These are phyloP conservation scores for Cryphonectria japonica DNA, from an alignment of 2,329 filamentous ascomycete species.

Conservation along the genomic window DNA sequence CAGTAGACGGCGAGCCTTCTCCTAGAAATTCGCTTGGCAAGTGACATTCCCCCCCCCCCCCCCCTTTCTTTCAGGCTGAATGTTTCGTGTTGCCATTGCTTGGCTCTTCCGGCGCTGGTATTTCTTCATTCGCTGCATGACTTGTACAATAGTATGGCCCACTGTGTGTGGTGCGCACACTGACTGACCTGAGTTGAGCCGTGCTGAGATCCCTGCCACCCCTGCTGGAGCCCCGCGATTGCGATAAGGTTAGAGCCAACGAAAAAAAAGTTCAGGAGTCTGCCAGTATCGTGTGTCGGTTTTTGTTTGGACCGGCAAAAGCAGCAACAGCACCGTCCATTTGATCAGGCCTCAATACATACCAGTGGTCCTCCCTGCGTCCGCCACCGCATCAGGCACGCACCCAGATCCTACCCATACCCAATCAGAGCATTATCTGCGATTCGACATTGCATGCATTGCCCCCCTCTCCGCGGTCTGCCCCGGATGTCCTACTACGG, in stretches of 20 bases:
- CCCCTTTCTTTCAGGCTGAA: not conserved
- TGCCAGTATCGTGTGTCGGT: slow-evolving; percentile 11
- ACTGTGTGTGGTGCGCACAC: not conserved
- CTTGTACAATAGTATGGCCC: not conserved
- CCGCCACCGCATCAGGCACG: slow-evolving; percentile 7
- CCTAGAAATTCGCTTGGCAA: not conserved
- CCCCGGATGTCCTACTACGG: slow-evolving; percentile 9
- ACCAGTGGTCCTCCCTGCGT: slow-evolving; percentile 16
- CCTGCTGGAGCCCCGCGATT: slow-evolving; percentile 26
- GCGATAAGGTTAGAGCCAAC: slow-evolving; percentile 17
- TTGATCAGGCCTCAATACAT: slow-evolving; percentile 26
- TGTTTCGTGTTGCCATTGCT: not conserved
- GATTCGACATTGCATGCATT: slow-evolving; percentile 23
- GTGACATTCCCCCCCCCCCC: not conserved
- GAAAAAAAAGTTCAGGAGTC: slow-evolving; percentile 19
- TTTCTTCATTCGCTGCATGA: not conserved
- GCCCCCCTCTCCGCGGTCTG: slow-evolving; percentile 12
- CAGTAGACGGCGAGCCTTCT: not conserved
- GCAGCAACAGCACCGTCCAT: slow-evolving; percentile 13
- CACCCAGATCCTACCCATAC: slow-evolving; percentile 15
- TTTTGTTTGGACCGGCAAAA: slow-evolving; percentile 13
- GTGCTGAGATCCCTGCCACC: slow-evolving; percentile 6
- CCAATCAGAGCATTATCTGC: slow-evolving; percentile 25
- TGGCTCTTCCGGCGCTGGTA: not conserved
- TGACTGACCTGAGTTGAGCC: not conserved